These are phyloP conservation scores for Chlamydomonas incerta DNA, from an alignment of 139 green algal genomes.

Conservation along the genomic window DNA sequence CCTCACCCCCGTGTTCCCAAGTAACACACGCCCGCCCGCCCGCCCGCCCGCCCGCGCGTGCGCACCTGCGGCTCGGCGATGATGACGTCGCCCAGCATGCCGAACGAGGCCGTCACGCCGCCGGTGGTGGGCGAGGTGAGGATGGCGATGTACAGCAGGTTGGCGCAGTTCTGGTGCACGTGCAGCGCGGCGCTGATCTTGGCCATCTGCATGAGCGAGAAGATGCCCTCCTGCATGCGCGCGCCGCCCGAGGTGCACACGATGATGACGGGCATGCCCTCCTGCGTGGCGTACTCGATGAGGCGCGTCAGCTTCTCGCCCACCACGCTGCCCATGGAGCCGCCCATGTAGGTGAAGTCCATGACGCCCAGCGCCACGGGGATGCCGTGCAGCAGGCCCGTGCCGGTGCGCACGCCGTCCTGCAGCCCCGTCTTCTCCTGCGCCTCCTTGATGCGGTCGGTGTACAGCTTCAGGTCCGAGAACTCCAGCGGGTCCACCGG, in stretches of 20 bases:
- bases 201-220: slow-evolving; percentile 73
- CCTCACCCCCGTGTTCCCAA: no score
- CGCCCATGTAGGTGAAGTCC: slow-evolving; percentile 86
- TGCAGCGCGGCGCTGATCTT: slow-evolving; percentile 74
- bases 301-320: slow-evolving; percentile 84
- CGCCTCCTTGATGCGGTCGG: slow-evolving; percentile 76
- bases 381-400: slow-evolving; percentile 81
- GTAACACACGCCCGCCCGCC: background rate
- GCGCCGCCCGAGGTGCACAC: slow-evolving; percentile 72
- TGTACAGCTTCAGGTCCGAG: slow-evolving; percentile 80
- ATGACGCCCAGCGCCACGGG: slow-evolving; percentile 79
- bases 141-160: slow-evolving; percentile 73
- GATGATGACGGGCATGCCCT: slow-evolving; percentile 71
- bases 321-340: slow-evolving; percentile 80
- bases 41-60: background rate
- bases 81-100: slow-evolving; percentile 76
- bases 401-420: slow-evolving; percentile 62
- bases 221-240: slow-evolving; percentile 84
- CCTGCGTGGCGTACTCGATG: slow-evolving; percentile 79
- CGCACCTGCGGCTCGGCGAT: slow-evolving; percentile 68
- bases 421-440: slow-evolving; percentile 75
- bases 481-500: slow-evolving; percentile 84
- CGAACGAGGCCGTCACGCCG: slow-evolving; percentile 71
- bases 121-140: slow-evolving; percentile 72
- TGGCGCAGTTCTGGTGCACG: slow-evolving; percentile 74